Evolutionary conservation across 2,329 filamentous ascomycete genomes (phyloP), one percentile per base, ranked within the genome.

Genomic region (Dactylellina parvicollis): DNA sequence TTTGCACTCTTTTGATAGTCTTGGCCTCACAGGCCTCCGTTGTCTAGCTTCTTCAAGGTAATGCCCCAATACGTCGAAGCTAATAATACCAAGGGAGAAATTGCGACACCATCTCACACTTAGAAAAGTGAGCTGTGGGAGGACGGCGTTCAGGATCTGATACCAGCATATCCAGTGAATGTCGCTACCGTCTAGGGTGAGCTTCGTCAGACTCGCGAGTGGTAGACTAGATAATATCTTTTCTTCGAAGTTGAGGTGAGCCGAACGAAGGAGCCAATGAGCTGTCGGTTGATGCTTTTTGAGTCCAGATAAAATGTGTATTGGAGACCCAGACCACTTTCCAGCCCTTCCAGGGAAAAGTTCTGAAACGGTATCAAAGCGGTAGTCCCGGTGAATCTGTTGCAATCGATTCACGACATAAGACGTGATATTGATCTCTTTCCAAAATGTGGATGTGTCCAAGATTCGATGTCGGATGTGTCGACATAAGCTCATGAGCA

Each of bases 81-180:
- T 66, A 18, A 73, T 50, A 3, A 56, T 66, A 4, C 69, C 60
- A 2, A 73, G 54, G 18, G 69, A 73, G 24, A 73, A 60, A 38
- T 57, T 73, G 12, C 69, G 69, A 26, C 69, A 73, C 69, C 69
- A 73, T 36, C 69, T 49, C 28, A 73, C 69, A 26, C 69, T 73
- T 5, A 73, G 22, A 40, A 55, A 73, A 2, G 69, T 73, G 18
- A 73, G 69, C 30, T 73, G 69, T 12, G 47, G 46, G 16, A 73
- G 46, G 16, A 73, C 60, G 9, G 46, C 54, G 5, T 65, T 65
- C 1, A 66, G 32, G 14, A 66, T 44, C 5, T 73, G 60, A 65
- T 73, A 56, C 69, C 69, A 73, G 34, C 60, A 73, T 28, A 60
- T 66, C 69, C 69, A 73, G 40, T 66, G 69, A 18, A 73, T 61